Base-by-base conservation (phyloP, 2,329 filamentous ascomycete genomes). In the Fusarium chaquense region DNA sequence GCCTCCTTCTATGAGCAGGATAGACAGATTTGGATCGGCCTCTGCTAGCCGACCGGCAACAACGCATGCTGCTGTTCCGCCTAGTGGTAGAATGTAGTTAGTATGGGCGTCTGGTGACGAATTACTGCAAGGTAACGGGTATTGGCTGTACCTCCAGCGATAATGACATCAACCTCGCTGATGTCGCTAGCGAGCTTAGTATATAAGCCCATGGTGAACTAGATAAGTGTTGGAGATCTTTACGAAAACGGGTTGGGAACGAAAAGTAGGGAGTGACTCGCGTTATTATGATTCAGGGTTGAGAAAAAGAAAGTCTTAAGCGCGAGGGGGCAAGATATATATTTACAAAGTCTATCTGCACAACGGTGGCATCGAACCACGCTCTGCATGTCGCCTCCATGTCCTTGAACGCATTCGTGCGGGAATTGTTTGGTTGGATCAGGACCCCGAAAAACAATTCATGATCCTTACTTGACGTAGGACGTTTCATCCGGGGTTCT, bases 1-100 rank as follows among this genome's bases (percentile, higher is more conserved):
- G 5, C 78, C 78, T 5, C 72, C 66, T 32, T 79, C 78, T n/a
- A 79, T 73, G 20, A 79, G 51, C 6, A 79, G 63, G n/a, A 79
- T 71, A 0, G 75, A 75, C 18, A 78, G 56, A 22, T 54, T 58
- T 9, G 76, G 76, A 32, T 78, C 68, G 3, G 73, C 74, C 44
- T 75, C 74, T 10, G 76, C 73, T 11, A 79, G 61, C n/a, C 77
- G 65, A 2, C 73, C 69, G 3, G 78, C 78, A 3, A 79, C 56
- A 16, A 79, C 69, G 22, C 76, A 77, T 51, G 72, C 77, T 10
- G 76, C 69, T 3, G 77, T 78, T 16, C 78, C 78, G 7, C 77
- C 77, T 79, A 40, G 22, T 15, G 10, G 35, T 26, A 4, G 2
- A 32, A 10, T 12, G 20, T 12, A 32, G n/a, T 68, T 49, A 68